Percentiles rank a stretch among this genome's conserved stretches.
Conservation (phyloP, 1,284 basidiomycete species). For the Ceratobasidium papillatum region DNA sequence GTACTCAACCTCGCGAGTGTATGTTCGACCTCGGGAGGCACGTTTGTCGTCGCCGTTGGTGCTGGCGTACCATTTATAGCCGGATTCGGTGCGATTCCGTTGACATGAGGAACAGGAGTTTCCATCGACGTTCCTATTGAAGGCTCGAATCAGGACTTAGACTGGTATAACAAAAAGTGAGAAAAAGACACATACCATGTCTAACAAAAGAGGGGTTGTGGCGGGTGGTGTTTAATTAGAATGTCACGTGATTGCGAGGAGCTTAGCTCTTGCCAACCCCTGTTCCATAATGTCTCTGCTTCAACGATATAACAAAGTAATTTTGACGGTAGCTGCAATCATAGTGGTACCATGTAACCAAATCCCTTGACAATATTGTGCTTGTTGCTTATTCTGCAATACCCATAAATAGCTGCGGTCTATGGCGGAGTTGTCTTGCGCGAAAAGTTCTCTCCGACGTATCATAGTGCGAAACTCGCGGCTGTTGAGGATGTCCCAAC, state of each 20-base stretch:
- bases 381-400: background rate
- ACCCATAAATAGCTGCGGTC: constrained; percentile 4
- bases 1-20: constrained; percentile 79
- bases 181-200: constrained; percentile 10
- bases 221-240: background rate
- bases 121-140: constrained; percentile 20
- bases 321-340: constrained; percentile 10
- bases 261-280: background rate
- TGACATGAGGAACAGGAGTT: background rate
- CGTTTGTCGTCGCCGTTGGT: background rate
- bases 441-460: constrained; percentile 8
- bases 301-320: constrained; percentile 29
- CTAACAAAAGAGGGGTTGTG: background rate
- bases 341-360: constrained; percentile 12
- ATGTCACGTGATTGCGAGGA: background rate
- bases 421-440: constrained; percentile 35
- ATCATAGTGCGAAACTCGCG: background rate
- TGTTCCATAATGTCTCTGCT: background rate
- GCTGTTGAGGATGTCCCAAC: background rate
- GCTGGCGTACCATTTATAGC: background rate
- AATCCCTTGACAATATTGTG: background rate
- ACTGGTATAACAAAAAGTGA: background rate
- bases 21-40: constrained; percentile 76
- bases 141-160: constrained; percentile 38
- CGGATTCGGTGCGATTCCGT: background rate